Evolutionary conservation across 352 stramenopile species (phyloP), one percentile per base, ranked within the genome.

Genomic region (Thalassiosira mediterranea): DNA sequence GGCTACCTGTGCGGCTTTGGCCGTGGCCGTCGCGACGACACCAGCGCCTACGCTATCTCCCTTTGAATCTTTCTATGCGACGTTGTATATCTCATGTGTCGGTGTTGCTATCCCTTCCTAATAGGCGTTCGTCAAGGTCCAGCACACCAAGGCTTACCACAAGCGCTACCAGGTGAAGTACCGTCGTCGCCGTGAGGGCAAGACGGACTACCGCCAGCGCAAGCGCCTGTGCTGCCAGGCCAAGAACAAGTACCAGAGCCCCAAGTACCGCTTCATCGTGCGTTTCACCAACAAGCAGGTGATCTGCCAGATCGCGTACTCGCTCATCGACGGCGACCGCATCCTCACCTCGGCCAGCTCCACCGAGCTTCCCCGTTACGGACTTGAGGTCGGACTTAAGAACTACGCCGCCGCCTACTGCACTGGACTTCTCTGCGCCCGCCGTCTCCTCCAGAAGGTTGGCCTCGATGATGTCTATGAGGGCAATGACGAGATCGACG

Each of bases 171-270:
- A 99, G 91, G 96, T 98, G 81, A 98, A 99, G 91, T 98, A 97
- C 77, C 95, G 96, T 90, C 96, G 96, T 90, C 94, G 96, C 83
- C 96, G 97, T 71, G 97, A 98, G 90, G 97, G 97, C 86, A 98
- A 98, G 91, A 99, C 97, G 70, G 97, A 99, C 91, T 99, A 99
- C 95, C 96, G 97, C 83, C 96, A 97, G 58, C 96, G 97, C 80
- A 98, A 99, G 91, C 94, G 96, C 80, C 88, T 99, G 0, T 98
- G 98, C 77, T 96, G 94, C 66, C 96, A 99, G 86, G 97, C 98
- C 86, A 99, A 99, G 96, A 99, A 99, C 96, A 99, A 99, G 94
- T 99, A 99, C 96, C 97, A 99, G 90, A 97, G 94, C 72, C 96
- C 96, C 65, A 99, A 99, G 93, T 93, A 93, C 65, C 83, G 88